Percentiles rank a stretch among this genome's conserved stretches.
Evolutionary conservation across 164 flowering plant genomes (phyloP).

Genomic region (Vitis amurensis): DNA sequence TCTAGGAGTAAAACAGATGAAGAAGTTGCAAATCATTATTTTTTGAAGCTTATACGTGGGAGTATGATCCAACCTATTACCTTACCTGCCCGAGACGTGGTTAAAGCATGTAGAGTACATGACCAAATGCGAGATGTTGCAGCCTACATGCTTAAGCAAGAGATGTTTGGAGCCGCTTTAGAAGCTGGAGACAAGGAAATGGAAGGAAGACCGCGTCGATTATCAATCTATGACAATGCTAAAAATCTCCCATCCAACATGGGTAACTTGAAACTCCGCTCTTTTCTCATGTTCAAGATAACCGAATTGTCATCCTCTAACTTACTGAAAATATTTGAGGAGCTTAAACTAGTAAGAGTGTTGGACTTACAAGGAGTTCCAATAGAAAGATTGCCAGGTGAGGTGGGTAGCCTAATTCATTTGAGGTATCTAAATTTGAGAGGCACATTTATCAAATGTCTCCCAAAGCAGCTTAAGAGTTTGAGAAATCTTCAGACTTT

Average conservation of each 20-base stretch:
- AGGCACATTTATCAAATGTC: neutral
- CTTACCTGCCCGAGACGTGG: constrained; percentile 10
- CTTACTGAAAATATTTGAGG: neutral
- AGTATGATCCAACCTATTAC: constrained; percentile 10
- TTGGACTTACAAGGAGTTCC: neutral
- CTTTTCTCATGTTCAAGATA: constrained; percentile 10
- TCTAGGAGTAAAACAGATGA: neutral
- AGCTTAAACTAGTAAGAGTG: neutral
- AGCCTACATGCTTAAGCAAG: constrained; percentile 5
- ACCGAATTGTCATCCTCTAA: constrained; percentile 10
- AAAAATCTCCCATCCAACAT: constrained; percentile 3
- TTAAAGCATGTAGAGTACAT: constrained; percentile 9
- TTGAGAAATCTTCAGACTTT: neutral
- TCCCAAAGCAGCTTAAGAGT: neutral
- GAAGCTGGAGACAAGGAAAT: too few relatives aligned
- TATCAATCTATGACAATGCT: too few relatives aligned
- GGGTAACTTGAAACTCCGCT: constrained; percentile 3
- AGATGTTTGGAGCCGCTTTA: constrained; percentile 6
- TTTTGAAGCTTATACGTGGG: constrained; percentile 3
- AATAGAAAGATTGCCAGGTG: neutral
- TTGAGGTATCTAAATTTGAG: neutral
- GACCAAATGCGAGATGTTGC: constrained; percentile 11
- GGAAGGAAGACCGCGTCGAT: too few relatives aligned
- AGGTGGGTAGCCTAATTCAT: neutral
- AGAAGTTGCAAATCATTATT: constrained; percentile 10